Evolutionary conservation across 1,284 basidiomycete species (phyloP).

Genomic region (Ganoderma meredithae): DNA sequence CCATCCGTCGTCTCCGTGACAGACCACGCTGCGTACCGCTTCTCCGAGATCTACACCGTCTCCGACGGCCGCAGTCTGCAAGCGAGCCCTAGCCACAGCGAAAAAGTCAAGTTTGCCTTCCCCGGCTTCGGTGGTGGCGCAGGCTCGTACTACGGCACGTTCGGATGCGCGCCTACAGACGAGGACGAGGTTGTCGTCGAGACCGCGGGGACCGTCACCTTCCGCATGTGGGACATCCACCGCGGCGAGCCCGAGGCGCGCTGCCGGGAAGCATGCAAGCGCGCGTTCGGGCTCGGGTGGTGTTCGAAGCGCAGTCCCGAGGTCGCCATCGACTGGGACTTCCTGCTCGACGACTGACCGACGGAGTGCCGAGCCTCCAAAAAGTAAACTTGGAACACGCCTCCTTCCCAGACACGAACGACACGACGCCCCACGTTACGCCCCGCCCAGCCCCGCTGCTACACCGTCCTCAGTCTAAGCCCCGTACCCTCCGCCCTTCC

Average conservation of each 20-base stretch:
- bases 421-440: background rate
- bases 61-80: constrained; percentile 28
- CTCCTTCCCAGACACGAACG: constrained; percentile 2
- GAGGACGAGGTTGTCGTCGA: constrained; percentile 67
- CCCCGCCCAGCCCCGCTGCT: background rate
- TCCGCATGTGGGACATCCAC: constrained; percentile 81
- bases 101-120: constrained; percentile 17
- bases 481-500: background rate
- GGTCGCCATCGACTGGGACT: constrained; percentile 76
- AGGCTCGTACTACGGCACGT: constrained; percentile 15
- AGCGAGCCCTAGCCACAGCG: background rate
- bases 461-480: background rate
- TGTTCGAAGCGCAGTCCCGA: constrained; percentile 60
- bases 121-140: constrained; percentile 4
- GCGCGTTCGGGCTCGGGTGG: constrained; percentile 61
- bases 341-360: constrained; percentile 68
- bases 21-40: constrained; percentile 35
- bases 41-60: constrained; percentile 43
- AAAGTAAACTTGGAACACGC: background rate
- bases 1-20: constrained; percentile 39
- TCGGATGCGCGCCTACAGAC: constrained; percentile 40
- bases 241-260: constrained; percentile 65
- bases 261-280: constrained; percentile 66
- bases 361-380: background rate
- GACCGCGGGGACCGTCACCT: constrained; percentile 64